A percentile compares a stretch with the other conserved stretches of the same genome.
Conservation (phyloP, 2,329 filamentous ascomycete species). For the Scedosporium dehoogii region DNA sequence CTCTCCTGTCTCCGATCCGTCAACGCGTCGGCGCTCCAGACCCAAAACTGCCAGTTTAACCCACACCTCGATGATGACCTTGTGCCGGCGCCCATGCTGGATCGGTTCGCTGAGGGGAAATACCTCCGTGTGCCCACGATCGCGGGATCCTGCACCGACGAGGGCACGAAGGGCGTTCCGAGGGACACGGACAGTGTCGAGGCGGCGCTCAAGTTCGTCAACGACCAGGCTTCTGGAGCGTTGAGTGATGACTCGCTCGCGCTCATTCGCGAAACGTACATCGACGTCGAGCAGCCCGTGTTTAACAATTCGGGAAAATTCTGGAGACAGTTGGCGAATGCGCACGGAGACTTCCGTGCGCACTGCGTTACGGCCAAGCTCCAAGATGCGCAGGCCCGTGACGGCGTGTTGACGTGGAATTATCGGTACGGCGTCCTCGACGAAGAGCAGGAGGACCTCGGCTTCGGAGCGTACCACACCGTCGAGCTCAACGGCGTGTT, state of each 20-base stretch:
- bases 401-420: constrained; percentile 38
- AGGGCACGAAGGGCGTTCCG: constrained; percentile 26
- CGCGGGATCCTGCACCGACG: constrained; percentile 28
- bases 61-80: constrained; percentile 46
- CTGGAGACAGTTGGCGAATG: constrained; percentile 26
- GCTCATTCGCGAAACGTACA: constrained; percentile 23
- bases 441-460: constrained; percentile 35
- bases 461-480: constrained; percentile 57
- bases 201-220: constrained; percentile 22
- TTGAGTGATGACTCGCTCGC: constrained; percentile 18
- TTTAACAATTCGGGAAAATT: constrained; percentile 23
- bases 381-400: constrained; percentile 16
- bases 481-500: constrained; percentile 59
- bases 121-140: constrained; percentile 46
- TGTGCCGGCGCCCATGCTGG: constrained; percentile 39
- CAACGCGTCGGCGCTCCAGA: constrained; percentile 17
- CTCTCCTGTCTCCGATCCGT: constrained; percentile 36
- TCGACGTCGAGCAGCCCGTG: constrained; percentile 20
- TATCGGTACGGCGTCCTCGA: constrained; percentile 64
- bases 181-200: constrained; percentile 19
- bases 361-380: constrained; percentile 24
- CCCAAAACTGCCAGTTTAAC: constrained; percentile 42
- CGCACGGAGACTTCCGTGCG: constrained; percentile 24
- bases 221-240: constrained; percentile 23
- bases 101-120: constrained; percentile 33